Conservation (phyloP, 495 filamentous ascomycete genomes). For the Antarctomyces pellizariae region DNA sequence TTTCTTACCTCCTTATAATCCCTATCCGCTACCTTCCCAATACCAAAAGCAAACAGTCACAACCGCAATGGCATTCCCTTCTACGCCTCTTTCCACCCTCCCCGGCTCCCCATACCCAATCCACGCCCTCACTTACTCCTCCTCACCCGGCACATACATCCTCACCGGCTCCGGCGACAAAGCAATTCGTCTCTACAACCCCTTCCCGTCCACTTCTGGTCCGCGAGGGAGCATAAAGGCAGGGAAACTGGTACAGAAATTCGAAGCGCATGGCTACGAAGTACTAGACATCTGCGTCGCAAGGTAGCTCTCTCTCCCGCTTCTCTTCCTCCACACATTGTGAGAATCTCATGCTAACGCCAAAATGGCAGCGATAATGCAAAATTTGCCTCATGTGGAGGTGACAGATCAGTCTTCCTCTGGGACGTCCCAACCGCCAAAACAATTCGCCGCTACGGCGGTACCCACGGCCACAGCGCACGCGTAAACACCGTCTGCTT, state of each 20-base stretch:
- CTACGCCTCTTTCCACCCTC: slow-evolving; percentile 9
- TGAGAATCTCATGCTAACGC: slow-evolving; percentile 8
- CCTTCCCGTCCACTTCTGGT: slow-evolving; percentile 20
- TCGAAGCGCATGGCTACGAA: slow-evolving; percentile 73
- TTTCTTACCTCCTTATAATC: too few species aligned
- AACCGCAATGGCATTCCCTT: slow-evolving; percentile 9
- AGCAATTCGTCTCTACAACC: slow-evolving; percentile 58
- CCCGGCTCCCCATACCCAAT: slow-evolving; percentile 32
- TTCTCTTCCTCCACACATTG: neutral
- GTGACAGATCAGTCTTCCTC: slow-evolving; percentile 71
- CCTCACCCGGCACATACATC: slow-evolving; percentile 47
- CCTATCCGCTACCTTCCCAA: too few species aligned
- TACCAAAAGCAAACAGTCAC: neutral
- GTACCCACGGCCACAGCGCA: slow-evolving; percentile 35
- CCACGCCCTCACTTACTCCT: slow-evolving; percentile 48
- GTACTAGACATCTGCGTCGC: slow-evolving; percentile 57
- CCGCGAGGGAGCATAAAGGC: slow-evolving; percentile 16
- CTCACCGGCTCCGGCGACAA: slow-evolving; percentile 77
- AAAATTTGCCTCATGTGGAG: slow-evolving; percentile 58
- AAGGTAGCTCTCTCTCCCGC: neutral
- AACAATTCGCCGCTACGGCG: slow-evolving; percentile 49
- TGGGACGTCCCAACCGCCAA: slow-evolving; percentile 74
- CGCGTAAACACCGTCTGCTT: slow-evolving; percentile 60
- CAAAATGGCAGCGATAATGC: slow-evolving; percentile 61
- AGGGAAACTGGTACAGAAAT: slow-evolving; percentile 49